Evolutionary conservation across 2,329 filamentous ascomycete species (phyloP), one percentile per base, ranked within the genome.

Genomic region (Colletotrichum plurivorum): DNA sequence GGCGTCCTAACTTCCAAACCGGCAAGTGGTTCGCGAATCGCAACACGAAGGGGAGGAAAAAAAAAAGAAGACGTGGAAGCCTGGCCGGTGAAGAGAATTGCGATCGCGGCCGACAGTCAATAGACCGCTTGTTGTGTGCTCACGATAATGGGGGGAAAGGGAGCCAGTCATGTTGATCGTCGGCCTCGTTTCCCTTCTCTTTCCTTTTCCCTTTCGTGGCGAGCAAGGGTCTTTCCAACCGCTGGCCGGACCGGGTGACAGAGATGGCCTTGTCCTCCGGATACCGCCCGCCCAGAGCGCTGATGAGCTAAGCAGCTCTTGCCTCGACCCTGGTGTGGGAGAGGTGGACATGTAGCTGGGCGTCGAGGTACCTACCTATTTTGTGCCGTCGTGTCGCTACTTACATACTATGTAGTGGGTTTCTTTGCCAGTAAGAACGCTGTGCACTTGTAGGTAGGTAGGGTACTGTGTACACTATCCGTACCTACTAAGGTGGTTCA

Each of bases 1-100:
- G 49, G 54, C 31, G 41, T 51, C 39, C 63, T 43, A 70, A 46
- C 52, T 46, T 55, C 41, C 22, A 60, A 65, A 51, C 27, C 45
- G 66, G 66, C 55, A 55, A 60, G 66, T 55, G 45, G 62, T 51
- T 65, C 61, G 52, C 36, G 55, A 60, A 60, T 66, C 65, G 20
- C 27, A 39, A 41, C 46, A 36, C 9, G 58, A 20, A 8, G 31
- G 22, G 22, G 20, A 25, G n/a, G 4, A 22, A 25, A 25, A 25
- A 25, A 25, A 36, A 36, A 10, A 31, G 13, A 16, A n/a, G 45
- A 52, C 27, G 52, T 31, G 43, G 51, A 67, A 39, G 59, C 43
- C 45, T 36, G 12, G 25, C 45, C 22, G 12, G 25, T 39, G 18
- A 51, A 15, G 13, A 36, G 43, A 27, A 49, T 41, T 27, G 61